These are phyloP conservation scores for Ceratobasidium sp. DNA, from an alignment of 1,284 basidiomycete genomes.

Conservation along the genomic window DNA sequence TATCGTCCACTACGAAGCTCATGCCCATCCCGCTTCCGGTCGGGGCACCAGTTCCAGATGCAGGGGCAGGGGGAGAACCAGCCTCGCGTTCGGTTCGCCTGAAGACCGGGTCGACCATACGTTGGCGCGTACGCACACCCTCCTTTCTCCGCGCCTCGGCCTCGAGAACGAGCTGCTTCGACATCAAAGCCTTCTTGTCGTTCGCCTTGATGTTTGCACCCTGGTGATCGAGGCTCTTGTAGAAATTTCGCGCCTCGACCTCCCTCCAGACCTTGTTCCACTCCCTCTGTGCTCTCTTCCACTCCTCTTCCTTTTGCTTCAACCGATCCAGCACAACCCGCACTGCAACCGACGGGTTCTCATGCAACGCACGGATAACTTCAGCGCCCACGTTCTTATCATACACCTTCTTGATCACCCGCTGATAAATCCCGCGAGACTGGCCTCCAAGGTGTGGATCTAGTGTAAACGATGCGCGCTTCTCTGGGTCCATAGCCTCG, in stretches of 20 bases:
- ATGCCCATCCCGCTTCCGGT: conserved; percentile 10
- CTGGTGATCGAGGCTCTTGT: conserved; percentile 97
- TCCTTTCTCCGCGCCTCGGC: conserved; percentile 83
- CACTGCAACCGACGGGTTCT: conserved; percentile 89
- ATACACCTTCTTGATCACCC: conserved; percentile 95
- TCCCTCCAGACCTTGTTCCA: conserved; percentile 99
- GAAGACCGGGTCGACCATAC: conserved; percentile 75
- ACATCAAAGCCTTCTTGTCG: conserved; percentile 95
- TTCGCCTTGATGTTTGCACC: conserved; percentile 93
- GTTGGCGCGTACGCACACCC: conserved; percentile 78
- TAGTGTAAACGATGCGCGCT: conserved; percentile 84
- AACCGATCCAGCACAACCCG: conserved; percentile 92
- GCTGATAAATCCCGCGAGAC: conserved; percentile 90
- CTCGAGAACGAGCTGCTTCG: conserved; percentile 89
- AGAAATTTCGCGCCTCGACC: conserved; percentile 96
- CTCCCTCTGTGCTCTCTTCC: conserved; percentile 93
- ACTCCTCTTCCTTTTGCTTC: conserved; percentile 97
- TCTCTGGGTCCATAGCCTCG: conserved; percentile 89
- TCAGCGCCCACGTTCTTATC: conserved; percentile 84
- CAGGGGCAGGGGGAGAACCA: not conserved
- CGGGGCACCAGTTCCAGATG: not conserved
- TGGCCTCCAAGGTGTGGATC: conserved; percentile 90
- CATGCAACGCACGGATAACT: conserved; percentile 91
- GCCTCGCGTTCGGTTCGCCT: conserved; percentile 53
- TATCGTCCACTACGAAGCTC: conserved; percentile 69